Conservation (phyloP, 768 basidiomycete species). For the Macrolepiota fuliginosa region DNA sequence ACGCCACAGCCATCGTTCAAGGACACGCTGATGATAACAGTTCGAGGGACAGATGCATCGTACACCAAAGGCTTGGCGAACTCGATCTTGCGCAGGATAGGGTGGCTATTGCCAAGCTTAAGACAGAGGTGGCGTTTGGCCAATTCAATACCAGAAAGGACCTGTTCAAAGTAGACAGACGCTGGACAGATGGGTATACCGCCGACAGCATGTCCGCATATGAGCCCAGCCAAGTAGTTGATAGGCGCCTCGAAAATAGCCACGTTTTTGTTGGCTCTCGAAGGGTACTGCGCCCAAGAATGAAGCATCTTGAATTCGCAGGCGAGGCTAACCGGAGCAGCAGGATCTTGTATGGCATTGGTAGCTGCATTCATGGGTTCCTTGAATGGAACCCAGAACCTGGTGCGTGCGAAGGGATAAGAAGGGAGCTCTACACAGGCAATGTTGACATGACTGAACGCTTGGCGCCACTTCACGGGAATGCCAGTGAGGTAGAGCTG, state of each 20-base stretch:
- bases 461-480: constrained; percentile 50
- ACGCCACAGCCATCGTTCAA: constrained; percentile 36
- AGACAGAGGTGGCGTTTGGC: constrained; percentile 6
- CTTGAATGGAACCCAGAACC: constrained; percentile 56
- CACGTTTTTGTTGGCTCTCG: constrained; percentile 28
- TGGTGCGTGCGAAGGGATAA: constrained; percentile 59
- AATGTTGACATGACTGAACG: constrained; percentile 45
- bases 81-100: constrained; percentile 30
- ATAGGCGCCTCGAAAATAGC: constrained; percentile 59
- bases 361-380: constrained; percentile 21
- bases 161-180: constrained; percentile 50
- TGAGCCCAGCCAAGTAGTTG: constrained; percentile 38
- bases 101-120: background rate
- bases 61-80: constrained; percentile 57
- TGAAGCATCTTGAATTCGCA: constrained; percentile 11
- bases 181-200: constrained; percentile 61
- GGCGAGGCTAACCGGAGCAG: constrained; percentile 14
- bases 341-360: background rate
- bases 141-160: constrained; percentile 38
- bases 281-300: constrained; percentile 27
- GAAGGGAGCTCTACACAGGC: constrained; percentile 52
- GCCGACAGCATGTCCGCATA: constrained; percentile 57
- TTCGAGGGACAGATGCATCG: constrained; percentile 11
- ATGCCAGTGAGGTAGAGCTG: constrained; percentile 43
- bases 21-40: constrained; percentile 22